Evolutionary conservation across 2,329 filamentous ascomycete species (phyloP).

Genomic region (Penicillium sp.): DNA sequence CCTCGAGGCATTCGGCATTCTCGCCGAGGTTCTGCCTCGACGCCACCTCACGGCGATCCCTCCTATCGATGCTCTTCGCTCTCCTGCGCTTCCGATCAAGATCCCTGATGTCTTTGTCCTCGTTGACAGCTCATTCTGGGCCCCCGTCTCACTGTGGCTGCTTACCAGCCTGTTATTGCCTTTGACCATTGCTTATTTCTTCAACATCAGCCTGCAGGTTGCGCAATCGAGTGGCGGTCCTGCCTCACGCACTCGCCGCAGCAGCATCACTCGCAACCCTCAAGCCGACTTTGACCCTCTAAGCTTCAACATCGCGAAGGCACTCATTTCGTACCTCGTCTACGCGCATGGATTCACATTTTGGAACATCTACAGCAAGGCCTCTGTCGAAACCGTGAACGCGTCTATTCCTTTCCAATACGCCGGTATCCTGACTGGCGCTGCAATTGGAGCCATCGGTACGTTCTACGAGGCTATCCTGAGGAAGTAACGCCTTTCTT

Average conservation of each 20-base stretch:
- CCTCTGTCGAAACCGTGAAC: constrained; percentile 44
- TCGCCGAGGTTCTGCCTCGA: constrained; percentile 72
- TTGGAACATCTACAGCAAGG: constrained; percentile 41
- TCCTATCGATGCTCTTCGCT: constrained; percentile 60
- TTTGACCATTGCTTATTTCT: constrained; percentile 78
- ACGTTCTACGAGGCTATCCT: constrained; percentile 54
- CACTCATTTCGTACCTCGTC: constrained; percentile 77
- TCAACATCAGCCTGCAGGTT: constrained; percentile 75
- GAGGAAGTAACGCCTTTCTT: constrained; percentile 38
- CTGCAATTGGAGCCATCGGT: constrained; percentile 47
- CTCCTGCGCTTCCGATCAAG: constrained; percentile 65
- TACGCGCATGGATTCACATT: constrained; percentile 62
- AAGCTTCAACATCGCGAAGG: constrained; percentile 89
- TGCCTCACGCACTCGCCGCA: constrained; percentile 31
- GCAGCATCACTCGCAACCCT: constrained; percentile 18
- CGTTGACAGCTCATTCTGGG: constrained; percentile 81
- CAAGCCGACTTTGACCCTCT: constrained; percentile 72
- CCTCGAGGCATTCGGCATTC: constrained; percentile 73
- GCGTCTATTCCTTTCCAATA: constrained; percentile 45
- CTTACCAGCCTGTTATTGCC: constrained; percentile 74
- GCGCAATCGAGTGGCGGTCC: constrained; percentile 28
- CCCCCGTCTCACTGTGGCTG: constrained; percentile 76
- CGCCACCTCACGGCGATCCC: constrained; percentile 76
- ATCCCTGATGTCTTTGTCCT: constrained; percentile 82
- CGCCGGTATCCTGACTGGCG: constrained; percentile 46